phyloP scores from a whole-genome alignment of 768 basidiomycete species.

The Tephrocybe sp. region DNA sequence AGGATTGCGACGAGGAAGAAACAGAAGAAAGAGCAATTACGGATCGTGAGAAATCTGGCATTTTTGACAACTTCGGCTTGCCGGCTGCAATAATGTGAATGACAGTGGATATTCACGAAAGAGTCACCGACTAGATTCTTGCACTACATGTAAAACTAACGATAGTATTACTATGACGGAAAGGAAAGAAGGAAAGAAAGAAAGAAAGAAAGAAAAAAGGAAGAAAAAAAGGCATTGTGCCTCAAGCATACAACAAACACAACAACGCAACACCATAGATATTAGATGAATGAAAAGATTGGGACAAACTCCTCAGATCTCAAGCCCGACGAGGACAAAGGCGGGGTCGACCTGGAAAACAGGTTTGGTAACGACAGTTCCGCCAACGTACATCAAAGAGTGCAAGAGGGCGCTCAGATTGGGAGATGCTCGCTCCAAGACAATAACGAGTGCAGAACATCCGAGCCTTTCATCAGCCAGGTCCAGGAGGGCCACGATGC shows the following conservation, averaged over 20 bases:
- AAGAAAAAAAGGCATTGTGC: conserved; percentile 6
- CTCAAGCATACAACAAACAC: conserved; percentile 4
- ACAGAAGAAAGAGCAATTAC: background rate
- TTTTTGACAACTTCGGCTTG: conserved; percentile 4
- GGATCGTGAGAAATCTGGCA: conserved; percentile 5
- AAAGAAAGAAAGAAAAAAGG: too few relatives aligned
- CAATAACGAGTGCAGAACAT: conserved; percentile 79
- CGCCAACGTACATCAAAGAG: conserved; percentile 92
- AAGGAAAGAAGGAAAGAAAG: background rate
- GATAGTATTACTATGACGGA: too few relatives aligned
- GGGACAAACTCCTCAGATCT: conserved; percentile 48
- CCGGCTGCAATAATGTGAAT: too few relatives aligned
- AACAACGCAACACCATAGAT: background rate
- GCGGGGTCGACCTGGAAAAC: conserved; percentile 74
- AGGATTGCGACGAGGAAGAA: background rate
- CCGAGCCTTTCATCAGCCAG: conserved; percentile 82
- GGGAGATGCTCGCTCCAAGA: conserved; percentile 70
- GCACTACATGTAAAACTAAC: too few relatives aligned
- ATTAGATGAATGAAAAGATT: background rate
- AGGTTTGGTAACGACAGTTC: conserved; percentile 79
- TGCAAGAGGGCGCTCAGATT: conserved; percentile 77
- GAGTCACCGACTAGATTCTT: too few relatives aligned
- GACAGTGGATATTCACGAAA: too few relatives aligned
- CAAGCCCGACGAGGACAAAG: conserved; percentile 84
- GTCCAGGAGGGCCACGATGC: conserved; percentile 85